Evolutionary conservation across 2,329 filamentous ascomycete genomes (phyloP).

Genomic region (Tolypocladium tropicale): DNA sequence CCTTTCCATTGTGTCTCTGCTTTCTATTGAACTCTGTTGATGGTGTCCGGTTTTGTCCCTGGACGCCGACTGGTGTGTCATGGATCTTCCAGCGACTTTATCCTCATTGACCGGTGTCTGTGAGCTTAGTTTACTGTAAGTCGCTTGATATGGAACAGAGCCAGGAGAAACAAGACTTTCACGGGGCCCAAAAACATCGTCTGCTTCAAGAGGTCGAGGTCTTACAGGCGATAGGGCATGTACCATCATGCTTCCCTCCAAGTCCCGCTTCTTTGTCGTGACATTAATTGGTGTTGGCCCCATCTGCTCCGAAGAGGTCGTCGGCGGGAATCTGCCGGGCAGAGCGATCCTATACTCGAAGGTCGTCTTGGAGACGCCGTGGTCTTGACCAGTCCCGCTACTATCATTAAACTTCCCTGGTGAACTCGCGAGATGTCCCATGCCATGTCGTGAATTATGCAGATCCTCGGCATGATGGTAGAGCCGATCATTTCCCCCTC

Average conservation of each 20-base stretch:
- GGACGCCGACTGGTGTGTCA: neutral
- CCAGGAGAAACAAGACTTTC: neutral
- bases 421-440: constrained; percentile 20
- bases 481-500: constrained; percentile 15
- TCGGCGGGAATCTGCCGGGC: neutral
- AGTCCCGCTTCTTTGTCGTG: neutral
- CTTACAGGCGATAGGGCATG: neutral
- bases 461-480: constrained; percentile 23
- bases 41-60: too few species aligned
- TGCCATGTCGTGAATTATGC: constrained; percentile 21
- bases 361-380: neutral
- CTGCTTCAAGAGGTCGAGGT: neutral
- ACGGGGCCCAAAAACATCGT: neutral
- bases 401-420: neutral
- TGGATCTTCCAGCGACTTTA: neutral
- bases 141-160: neutral
- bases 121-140: neutral
- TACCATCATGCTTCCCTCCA: neutral
- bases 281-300: neutral
- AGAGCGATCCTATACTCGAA: neutral
- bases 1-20: fast-evolving
- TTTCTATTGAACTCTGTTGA: neutral
- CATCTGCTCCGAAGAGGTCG: neutral
- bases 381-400: constrained; percentile 4
- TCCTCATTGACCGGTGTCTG: neutral